Base-by-base conservation (phyloP, 495 filamentous ascomycete genomes). In the Podospora tetraspora region DNA sequence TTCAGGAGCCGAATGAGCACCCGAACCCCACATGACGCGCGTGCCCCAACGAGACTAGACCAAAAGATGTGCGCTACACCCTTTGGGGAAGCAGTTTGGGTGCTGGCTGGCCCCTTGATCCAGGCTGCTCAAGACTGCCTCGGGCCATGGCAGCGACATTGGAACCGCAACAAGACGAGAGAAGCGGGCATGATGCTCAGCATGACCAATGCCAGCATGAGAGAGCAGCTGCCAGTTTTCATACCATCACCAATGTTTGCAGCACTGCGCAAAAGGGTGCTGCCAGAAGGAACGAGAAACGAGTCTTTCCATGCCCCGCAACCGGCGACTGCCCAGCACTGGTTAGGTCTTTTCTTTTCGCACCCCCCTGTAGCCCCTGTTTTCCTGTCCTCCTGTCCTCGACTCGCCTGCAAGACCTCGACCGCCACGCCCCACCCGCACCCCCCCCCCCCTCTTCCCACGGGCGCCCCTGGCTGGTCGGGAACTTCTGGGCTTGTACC, bases 401-500 rank as follows among this genome's bases (percentile, higher is more conserved):
- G 61, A 64, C 57, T 37, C 27, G 37, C 62, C 30, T 43, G 32
- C 52, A 67, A 57, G 21, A 67, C 57, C 65, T 52, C 43, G 43
- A 52, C 43, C 43, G 43, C 43, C 43, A 52, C 43, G 43, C 43
- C 43, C 43, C 43, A 52, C 43, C 43, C 19, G 43, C 43, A 52
- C 43, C 19, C 43, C 62, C 61, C 61, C 66, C 59, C 68, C 64
- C 58, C 68, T 69, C 68, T 68, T 64, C 43, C 59, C 64, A 67
- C 70, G 70, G 52, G 43, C 4, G 59, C 70, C 69, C 74, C 72
- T 72, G 70, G 61, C 67, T 32, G 52, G 63, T 59, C 69, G 72
- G 74, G 69, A 70, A 71, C 69, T 71, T 68, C 22, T 52, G 65
- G 65, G 64, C 43, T 71, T 70, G 74, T 76, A 76, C 72, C 60